A percentile compares a stretch with the other conserved stretches of the same genome.
These are phyloP conservation scores for Aechmea fasciata DNA, from an alignment of 176 grass and related monocot genomes.

Conservation along the genomic window DNA sequence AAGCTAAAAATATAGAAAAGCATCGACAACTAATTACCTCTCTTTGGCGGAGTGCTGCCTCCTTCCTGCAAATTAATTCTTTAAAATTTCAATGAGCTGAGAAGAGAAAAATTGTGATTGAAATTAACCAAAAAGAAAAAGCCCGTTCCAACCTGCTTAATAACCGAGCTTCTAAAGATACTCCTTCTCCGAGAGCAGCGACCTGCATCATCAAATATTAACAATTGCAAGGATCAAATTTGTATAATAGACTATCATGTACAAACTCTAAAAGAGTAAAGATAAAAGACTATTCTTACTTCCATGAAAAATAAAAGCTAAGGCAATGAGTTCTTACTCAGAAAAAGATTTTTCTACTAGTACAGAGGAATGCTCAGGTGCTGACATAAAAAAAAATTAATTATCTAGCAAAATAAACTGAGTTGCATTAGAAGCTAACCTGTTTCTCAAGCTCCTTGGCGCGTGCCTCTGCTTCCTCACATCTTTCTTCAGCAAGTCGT, in stretches of 20 bases:
- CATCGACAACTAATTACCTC: constrained; percentile 54
- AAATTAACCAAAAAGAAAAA: constrained; percentile 12
- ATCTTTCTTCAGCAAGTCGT: constrained; percentile 88
- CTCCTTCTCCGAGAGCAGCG: constrained; percentile 94
- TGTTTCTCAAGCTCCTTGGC: constrained; percentile 98
- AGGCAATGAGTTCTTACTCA: background rate
- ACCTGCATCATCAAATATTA: constrained; percentile 51
- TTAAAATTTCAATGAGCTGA: constrained; percentile 27
- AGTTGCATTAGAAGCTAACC: constrained; percentile 26
- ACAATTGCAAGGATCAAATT: background rate
- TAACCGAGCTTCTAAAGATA: constrained; percentile 82
- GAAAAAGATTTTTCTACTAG: background rate
- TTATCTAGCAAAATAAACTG: constrained; percentile 1
- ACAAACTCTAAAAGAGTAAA: background rate
- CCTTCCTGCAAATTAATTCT: constrained; percentile 69
- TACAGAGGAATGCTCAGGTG: background rate
- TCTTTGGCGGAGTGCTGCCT: constrained; percentile 91
- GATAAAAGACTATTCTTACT: background rate
- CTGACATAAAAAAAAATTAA: constrained; percentile 15
- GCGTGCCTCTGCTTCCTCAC: constrained; percentile 78
- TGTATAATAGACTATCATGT: background rate
- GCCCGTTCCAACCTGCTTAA: constrained; percentile 71
- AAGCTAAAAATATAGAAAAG: background rate
- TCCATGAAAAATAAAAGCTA: background rate
- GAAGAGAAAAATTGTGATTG: constrained; percentile 23